These are phyloP conservation scores for Litsea cubeba DNA, from an alignment of 164 flowering plant genomes.

Conservation along the genomic window DNA sequence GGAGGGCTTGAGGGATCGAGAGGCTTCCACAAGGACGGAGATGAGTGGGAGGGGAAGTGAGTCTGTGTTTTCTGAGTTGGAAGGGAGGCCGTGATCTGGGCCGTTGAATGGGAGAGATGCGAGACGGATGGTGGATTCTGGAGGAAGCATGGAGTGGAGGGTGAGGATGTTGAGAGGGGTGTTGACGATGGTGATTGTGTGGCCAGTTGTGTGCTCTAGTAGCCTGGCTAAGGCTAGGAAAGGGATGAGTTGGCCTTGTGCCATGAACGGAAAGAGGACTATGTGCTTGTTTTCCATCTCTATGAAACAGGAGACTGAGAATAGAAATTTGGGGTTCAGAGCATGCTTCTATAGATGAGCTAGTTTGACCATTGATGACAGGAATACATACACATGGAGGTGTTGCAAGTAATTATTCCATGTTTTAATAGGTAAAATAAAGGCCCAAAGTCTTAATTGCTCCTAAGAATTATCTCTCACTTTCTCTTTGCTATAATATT, in stretches of 20 bases:
- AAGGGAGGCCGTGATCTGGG: conserved; percentile 13
- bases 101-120: conserved; percentile 15
- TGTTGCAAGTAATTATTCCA: too few relatives aligned
- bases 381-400: too few relatives aligned
- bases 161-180: conserved; percentile 14
- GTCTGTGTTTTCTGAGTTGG: conserved; percentile 17
- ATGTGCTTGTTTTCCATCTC: too few relatives aligned
- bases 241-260: conserved; percentile 2
- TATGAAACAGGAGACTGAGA: too few relatives aligned
- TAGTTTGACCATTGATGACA: too few relatives aligned
- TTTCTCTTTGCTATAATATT: too few relatives aligned
- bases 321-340: too few relatives aligned
- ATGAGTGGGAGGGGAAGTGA: neutral
- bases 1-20: conserved; percentile 12
- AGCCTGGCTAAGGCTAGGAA: neutral
- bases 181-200: conserved; percentile 14
- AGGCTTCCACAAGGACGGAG: neutral
- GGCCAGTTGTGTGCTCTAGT: neutral
- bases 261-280: neutral
- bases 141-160: conserved; percentile 5
- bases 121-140: conserved; percentile 5
- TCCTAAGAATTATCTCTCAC: too few relatives aligned
- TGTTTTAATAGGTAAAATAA: too few relatives aligned
- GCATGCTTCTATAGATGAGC: too few relatives aligned
- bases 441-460: too few relatives aligned